Percentiles rank a stretch among this genome's conserved stretches.
phyloP scores from a whole-genome alignment of 495 filamentous ascomycete species.

The Neurospora sp. region DNA sequence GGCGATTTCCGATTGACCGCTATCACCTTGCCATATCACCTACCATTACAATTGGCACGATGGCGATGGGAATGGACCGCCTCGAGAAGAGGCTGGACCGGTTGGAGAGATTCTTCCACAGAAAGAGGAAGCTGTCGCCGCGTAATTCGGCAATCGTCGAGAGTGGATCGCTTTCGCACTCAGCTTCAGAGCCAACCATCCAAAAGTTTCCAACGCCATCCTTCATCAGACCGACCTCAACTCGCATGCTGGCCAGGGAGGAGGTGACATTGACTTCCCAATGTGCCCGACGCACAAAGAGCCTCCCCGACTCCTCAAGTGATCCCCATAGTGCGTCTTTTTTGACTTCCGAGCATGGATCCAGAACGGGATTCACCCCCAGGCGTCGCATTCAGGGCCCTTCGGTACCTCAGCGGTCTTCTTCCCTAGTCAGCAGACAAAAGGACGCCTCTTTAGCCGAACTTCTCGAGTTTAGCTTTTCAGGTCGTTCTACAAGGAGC shows the following conservation, averaged over 20 bases:
- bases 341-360: neutral
- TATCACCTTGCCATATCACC: neutral
- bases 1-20: neutral
- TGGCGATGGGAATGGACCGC: slow-evolving; percentile 15
- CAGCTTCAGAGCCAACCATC: neutral
- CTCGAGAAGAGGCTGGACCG: slow-evolving; percentile 17
- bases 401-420: slow-evolving; percentile 9
- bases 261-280: slow-evolving; percentile 17
- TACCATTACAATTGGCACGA: neutral
- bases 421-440: slow-evolving; percentile 3
- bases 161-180: neutral
- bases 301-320: slow-evolving; percentile 27
- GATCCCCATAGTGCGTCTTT: neutral
- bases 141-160: neutral
- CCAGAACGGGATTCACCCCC: neutral
- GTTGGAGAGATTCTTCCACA: slow-evolving; percentile 24
- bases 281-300: slow-evolving; percentile 23
- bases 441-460: slow-evolving; percentile 7
- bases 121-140: slow-evolving; percentile 10
- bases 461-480: slow-evolving; percentile 17
- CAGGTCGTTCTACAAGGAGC: neutral
- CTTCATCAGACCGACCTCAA: slow-evolving; percentile 37
- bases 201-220: slow-evolving; percentile 34
- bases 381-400: neutral
- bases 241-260: slow-evolving; percentile 36